Base-by-base conservation (phyloP, 805 yeast species). In the Candida ovalis region DNA sequence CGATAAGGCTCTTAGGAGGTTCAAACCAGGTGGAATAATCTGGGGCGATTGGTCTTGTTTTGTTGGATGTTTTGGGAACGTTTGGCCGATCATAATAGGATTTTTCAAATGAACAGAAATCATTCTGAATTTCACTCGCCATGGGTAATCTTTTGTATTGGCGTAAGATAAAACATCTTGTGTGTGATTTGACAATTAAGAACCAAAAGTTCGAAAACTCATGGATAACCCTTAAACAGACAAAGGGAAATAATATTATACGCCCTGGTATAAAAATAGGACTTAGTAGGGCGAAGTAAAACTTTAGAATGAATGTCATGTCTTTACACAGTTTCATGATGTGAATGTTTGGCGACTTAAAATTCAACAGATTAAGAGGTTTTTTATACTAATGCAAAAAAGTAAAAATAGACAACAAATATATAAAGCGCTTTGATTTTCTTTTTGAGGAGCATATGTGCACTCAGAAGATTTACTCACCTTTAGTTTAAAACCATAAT, bases 141-240 rank as follows among this genome's bases (percentile, higher is more conserved):
- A 62, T 57, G 37, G 60, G 49, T 18, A 62, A 32, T 19, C 53
- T 33, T 30, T 60, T 58, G 52, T 56, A 58, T 17, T 57, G 50
- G 44, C 63, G 57, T 33, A 53, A 46, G 17, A 62, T 25, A 25
- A 52, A 45, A n/a, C 57, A 45, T 10, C 57, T 52, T 40, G 49
- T 8, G 22, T 55, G 52, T 1, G 62, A 54, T 7, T 55, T 40
- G 2, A 41, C 28, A 41, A 59, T 57, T 12, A 57, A 42, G 24
- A 51, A 22, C 18, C 48, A 36, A 24, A 45, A 63, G 32, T 54
- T 53, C 6, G 42, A 23, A 23, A 49, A 50, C 49, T 66, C 68
- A n/a, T 55, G 18, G 1, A 48, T 15, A 10, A 57, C 60, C 27
- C 62, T 53, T 9, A 55, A 10, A 3, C 45, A 25, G 3, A 57